Evolutionary conservation across 129 eudicot species (phyloP).

Genomic region (Chrysanthemum lavandulifolium): DNA sequence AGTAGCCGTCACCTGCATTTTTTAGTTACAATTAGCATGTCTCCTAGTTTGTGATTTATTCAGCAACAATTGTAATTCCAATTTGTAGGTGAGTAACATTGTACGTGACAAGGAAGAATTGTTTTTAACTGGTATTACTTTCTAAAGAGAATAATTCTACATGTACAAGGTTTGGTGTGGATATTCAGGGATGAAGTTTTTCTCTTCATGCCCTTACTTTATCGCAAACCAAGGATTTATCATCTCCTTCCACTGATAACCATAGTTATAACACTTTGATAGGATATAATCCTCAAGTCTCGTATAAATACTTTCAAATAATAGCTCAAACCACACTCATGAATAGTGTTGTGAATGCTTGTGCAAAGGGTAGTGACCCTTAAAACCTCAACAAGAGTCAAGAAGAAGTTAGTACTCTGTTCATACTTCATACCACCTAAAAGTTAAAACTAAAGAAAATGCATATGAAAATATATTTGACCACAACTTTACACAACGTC

Average conservation of each 20-base stretch:
- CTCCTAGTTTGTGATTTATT: background rate
- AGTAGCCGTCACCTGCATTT: constrained; percentile 83
- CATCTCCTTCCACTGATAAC: background rate
- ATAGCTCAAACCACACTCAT: background rate
- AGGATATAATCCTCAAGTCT: background rate
- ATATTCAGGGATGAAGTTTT: background rate
- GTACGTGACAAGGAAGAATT: background rate
- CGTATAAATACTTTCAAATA: background rate
- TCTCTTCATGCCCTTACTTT: background rate
- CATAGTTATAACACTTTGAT: background rate
- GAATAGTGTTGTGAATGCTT: background rate
- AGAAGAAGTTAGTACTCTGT: no score
- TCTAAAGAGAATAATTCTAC: background rate
- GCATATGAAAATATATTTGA: no score
- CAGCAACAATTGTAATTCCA: no score
- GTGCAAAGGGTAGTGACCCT: background rate
- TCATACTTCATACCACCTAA: no score
- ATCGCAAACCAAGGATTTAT: background rate
- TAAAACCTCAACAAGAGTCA: no score
- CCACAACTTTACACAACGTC: no score
- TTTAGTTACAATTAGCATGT: background rate
- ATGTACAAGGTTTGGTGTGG: background rate
- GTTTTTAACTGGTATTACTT: no score
- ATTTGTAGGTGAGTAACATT: background rate
- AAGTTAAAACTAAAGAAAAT: no score